A percentile compares a stretch with the other conserved stretches of the same genome.
Conservation (phyloP, 2,329 filamentous ascomycete species). For the Curvularia sp. region DNA sequence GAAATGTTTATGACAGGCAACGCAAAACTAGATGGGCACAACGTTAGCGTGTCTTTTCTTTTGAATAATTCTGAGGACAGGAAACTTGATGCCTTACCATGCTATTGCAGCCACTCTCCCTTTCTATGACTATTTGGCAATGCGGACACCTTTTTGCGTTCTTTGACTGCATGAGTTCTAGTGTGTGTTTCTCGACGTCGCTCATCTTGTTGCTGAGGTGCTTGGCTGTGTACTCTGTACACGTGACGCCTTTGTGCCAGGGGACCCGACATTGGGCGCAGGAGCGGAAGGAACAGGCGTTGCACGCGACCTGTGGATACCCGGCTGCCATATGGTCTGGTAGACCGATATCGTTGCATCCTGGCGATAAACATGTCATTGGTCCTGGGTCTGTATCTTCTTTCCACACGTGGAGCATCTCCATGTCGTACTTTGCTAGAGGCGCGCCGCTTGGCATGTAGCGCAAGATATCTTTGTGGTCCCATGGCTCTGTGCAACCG, state of each 20-base stretch:
- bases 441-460: constrained; percentile 28
- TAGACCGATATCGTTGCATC: constrained; percentile 26
- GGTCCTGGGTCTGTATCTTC: constrained; percentile 14
- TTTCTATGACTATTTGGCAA: constrained; percentile 42
- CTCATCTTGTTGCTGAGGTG: constrained; percentile 33
- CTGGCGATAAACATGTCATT: constrained; percentile 26
- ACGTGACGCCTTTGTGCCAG: constrained; percentile 38
- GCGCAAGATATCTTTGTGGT: constrained; percentile 24
- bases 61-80: not conserved
- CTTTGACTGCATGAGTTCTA: constrained; percentile 34
- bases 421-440: constrained; percentile 37
- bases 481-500: constrained; percentile 32
- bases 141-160: constrained; percentile 42
- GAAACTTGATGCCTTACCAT: constrained; percentile 18
- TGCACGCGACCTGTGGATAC: constrained; percentile 38
- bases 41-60: not conserved
- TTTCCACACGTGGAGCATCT: constrained; percentile 34
- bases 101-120: constrained; percentile 38
- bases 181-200: constrained; percentile 30
- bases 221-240: constrained; percentile 29
- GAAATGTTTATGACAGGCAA: constrained; percentile 36
- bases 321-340: constrained; percentile 27
- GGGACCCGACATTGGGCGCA: constrained; percentile 34
- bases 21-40: constrained; percentile 17
- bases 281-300: constrained; percentile 26